Base-by-base conservation (phyloP, 768 basidiomycete species). In the Neoboletus magnificus region DNA sequence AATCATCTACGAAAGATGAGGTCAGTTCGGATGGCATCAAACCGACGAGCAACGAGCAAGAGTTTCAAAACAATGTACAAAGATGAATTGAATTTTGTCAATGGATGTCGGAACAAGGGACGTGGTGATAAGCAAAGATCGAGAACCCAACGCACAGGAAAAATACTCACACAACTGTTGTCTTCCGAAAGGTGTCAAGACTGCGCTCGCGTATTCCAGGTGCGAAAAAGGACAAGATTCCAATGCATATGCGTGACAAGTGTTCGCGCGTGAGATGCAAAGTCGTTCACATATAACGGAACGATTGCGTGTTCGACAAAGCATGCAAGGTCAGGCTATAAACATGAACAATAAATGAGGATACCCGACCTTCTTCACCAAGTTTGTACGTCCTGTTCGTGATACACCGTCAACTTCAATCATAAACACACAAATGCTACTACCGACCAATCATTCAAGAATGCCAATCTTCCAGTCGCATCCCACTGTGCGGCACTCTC, bases 121-220 rank as follows among this genome's bases (percentile, higher is more conserved):
- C 16, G 39, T 23, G 16, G 18, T 4, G 13, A 30, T 25, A 54
- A 42, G 23, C 4, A 37, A 7, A 50, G 40, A 50, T 12, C 23
- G 36, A 18, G 39, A 4, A 33, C 35, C 18, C 9, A 35, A 23
- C 4, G 20, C 30, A 9, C 25, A 16, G 22, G 29, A 48, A 29
- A 20, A 45, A 5, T 10, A 73, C 85, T 54, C 55, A 89, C 86
- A 95, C 5, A 94, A 73, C 61, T 97, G 93, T 62, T 90, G 84
- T 46, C 93, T 77, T 45, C 93, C 93, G 58, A 95, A 95, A 0
- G 93, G 91, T n/a, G 93, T 93, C 56, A 95, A 74, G 32, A 91
- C 86, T 89, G 33, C 22, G 41, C 4, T 36, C 32, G 9, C 7
- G 1, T 33, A 25, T 29, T 4, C 18, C 20, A 35, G 10, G 8